These are phyloP conservation scores for Chrysanthemum makinoi DNA, from an alignment of 129 eudicot species.

Conservation along the genomic window DNA sequence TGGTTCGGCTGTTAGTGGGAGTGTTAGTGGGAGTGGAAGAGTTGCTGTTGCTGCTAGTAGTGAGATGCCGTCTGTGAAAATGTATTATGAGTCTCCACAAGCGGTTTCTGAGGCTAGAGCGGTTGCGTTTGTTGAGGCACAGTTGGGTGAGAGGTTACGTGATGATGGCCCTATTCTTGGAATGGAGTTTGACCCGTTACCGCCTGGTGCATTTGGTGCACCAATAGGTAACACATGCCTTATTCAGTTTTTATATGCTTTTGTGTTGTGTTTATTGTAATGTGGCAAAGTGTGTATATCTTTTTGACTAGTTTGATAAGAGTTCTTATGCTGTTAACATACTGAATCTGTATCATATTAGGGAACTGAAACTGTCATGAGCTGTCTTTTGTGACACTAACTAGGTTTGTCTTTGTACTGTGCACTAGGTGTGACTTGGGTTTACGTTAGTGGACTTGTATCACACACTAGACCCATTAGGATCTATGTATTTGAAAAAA, in stretches of 20 bases:
- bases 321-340: no score
- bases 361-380: no score
- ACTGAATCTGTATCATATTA: no score
- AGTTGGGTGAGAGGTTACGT: slow-evolving; percentile 78
- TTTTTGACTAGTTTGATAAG: background rate
- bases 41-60: slow-evolving; percentile 40
- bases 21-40: slow-evolving; percentile 25
- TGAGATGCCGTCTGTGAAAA: slow-evolving; percentile 62
- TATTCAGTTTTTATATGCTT: background rate
- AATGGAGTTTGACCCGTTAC: slow-evolving; percentile 98
- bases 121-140: slow-evolving; percentile 84
- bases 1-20: slow-evolving; percentile 27
- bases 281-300: background rate
- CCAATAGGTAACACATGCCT: slow-evolving; percentile 56
- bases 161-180: slow-evolving; percentile 92
- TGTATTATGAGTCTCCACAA: slow-evolving; percentile 70
- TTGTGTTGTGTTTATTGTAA: background rate
- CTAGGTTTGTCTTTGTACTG: no score
- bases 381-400: no score
- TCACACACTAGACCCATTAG: no score
- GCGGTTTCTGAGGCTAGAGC: slow-evolving; percentile 68
- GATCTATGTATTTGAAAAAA: no score
- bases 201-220: slow-evolving; percentile 97
- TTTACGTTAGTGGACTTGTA: no score
- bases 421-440: no score